Evolutionary conservation across 2,329 filamentous ascomycete species (phyloP).

Genomic region (Aureobasidium sp.): DNA sequence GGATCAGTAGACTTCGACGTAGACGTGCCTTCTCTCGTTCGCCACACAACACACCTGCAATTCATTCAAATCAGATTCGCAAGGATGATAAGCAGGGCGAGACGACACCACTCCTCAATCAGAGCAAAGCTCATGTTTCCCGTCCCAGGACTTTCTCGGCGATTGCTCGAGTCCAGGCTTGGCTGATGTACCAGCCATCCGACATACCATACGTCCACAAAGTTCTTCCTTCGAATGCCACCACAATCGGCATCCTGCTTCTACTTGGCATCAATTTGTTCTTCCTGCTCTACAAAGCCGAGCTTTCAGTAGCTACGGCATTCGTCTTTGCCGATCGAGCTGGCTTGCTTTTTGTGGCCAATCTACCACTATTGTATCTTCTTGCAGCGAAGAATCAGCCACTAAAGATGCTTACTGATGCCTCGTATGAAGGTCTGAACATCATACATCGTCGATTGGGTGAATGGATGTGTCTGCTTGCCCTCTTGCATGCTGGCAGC

Average conservation of each 20-base stretch:
- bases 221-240: slow-evolving; percentile 48
- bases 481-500: slow-evolving; percentile 45
- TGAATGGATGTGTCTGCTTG: slow-evolving; percentile 53
- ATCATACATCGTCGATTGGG: slow-evolving; percentile 57
- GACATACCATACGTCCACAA: slow-evolving; percentile 51
- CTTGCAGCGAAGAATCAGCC: slow-evolving; percentile 61
- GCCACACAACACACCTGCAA: neutral
- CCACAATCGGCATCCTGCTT: slow-evolving; percentile 42
- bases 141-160: neutral
- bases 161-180: slow-evolving; percentile 13
- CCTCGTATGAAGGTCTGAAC: slow-evolving; percentile 58
- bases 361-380: slow-evolving; percentile 50
- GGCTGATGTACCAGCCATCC: slow-evolving; percentile 49
- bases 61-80: neutral
- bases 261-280: slow-evolving; percentile 50
- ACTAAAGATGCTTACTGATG: slow-evolving; percentile 50
- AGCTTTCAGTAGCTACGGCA: slow-evolving; percentile 39
- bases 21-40: neutral
- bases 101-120: slow-evolving; percentile 26
- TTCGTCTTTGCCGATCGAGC: slow-evolving; percentile 53
- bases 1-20: slow-evolving; percentile 17
- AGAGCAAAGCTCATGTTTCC: slow-evolving; percentile 3
- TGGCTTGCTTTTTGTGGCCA: slow-evolving; percentile 44
- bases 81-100: slow-evolving; percentile 17
- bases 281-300: slow-evolving; percentile 47